Base-by-base conservation (phyloP, 2,329 filamentous ascomycete species). In the Penicillium sp. region DNA sequence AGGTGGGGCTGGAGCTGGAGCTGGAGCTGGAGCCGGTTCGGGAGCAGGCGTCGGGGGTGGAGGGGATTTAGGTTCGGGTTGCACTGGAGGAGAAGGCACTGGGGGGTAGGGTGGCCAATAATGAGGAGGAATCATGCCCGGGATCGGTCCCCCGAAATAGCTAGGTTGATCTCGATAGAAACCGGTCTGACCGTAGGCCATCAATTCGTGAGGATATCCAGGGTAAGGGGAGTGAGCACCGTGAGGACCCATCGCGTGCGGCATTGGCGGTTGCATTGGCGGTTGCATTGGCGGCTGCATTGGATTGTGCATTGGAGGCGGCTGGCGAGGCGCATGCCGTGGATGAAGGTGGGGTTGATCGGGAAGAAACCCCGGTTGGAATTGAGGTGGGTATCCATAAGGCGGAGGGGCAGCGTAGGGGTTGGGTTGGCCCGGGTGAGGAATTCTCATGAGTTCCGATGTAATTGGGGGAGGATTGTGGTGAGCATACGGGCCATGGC, bases 91-190 rank as follows among this genome's bases (percentile, higher is more conserved):
- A 23, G 74, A 70, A 13, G 72, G 70, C 27, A 70, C 65, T 46
- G 69, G 74, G 36, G 70, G 71, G 46, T 72, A 75, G 11, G 70
- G 68, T 39, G 75, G 41, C 54, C 54, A 75, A 56, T 74, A 76
- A 1, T 68, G 70, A 15, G 69, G 69, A 9, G 66, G 69, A 29
- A 72, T 66, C 70, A 76, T 72, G 11, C 70, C 69, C 3, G 69
- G 68, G 15, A 71, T 68, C 58, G 68, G 68, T 43, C 70, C 72
- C 40, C 70, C 69, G n/a, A 45, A 58, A 63, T 71, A 73, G 19
- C 70, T 70, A 44, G 34, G 50, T 27, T 45, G 52, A 50, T 54
- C 52, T 29, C 36, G 52, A 54, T 72, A 71, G 57, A 72, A 76
- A 9, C 65, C 65, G 25, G 66, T 65, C 41, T 66, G 57, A 34